Conservation (phyloP, 1,284 basidiomycete genomes). For the Termitomyces sp. region DNA sequence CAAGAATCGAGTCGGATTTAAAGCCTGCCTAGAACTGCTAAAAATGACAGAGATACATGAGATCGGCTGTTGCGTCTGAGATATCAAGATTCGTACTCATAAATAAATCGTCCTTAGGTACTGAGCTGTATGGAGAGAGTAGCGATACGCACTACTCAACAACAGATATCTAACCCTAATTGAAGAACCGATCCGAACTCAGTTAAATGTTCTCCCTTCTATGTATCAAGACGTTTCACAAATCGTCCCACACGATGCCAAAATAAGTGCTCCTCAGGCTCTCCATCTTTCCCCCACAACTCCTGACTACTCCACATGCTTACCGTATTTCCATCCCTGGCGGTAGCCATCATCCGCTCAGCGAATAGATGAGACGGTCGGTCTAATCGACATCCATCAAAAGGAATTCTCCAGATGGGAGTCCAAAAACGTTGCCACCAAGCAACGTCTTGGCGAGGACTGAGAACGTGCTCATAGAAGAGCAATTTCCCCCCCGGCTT, state of each 20-base stretch:
- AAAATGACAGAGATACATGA: too few species aligned
- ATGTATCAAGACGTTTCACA: slow-evolving; percentile 31
- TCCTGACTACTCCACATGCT: slow-evolving; percentile 36
- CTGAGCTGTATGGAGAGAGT: background rate
- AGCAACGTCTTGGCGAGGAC: slow-evolving; percentile 41
- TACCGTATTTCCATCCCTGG: slow-evolving; percentile 15
- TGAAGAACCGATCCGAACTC: background rate
- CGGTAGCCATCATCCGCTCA: slow-evolving; percentile 28
- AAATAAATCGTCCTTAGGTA: background rate
- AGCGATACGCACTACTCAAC: background rate
- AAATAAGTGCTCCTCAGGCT: slow-evolving; percentile 48
- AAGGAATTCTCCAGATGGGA: slow-evolving; percentile 52
- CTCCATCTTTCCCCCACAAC: slow-evolving; percentile 42
- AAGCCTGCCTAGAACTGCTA: too few species aligned
- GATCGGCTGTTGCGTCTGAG: too few species aligned
- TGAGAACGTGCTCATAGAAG: slow-evolving; percentile 63
- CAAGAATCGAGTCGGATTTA: too few species aligned
- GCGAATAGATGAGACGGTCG: slow-evolving; percentile 53
- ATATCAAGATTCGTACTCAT: background rate
- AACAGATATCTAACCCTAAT: background rate
- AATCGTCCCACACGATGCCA: slow-evolving; percentile 53
- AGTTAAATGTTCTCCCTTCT: background rate
- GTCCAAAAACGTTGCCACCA: slow-evolving; percentile 70
- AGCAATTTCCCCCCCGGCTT: slow-evolving; percentile 54
- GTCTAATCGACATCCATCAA: slow-evolving; percentile 60